These are phyloP conservation scores for Debaryomyces castellii DNA, from an alignment of 805 yeast genomes.

Conservation along the genomic window DNA sequence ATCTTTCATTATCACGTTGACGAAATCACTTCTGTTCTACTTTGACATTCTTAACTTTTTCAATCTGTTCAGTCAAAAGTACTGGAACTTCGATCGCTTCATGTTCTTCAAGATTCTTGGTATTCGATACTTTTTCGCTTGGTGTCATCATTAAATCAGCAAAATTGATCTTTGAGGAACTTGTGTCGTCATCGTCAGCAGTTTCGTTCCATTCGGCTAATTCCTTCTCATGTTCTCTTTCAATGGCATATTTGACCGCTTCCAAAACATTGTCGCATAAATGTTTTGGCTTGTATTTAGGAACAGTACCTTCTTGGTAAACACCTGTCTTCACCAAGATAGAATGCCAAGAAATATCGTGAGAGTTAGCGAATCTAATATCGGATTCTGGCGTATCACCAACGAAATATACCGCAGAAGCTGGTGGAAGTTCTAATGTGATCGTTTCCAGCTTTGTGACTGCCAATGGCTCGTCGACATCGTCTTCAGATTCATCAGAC, in stretches of 20 bases:
- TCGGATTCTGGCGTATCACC: slow-evolving; percentile 92
- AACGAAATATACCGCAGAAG: slow-evolving; percentile 82
- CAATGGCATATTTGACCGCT: slow-evolving; percentile 81
- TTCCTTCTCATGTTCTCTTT: slow-evolving; percentile 73
- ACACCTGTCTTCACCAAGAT: slow-evolving; percentile 87
- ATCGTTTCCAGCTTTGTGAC: slow-evolving; percentile 38
- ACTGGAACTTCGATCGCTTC: slow-evolving; percentile 59
- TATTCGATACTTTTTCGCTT: slow-evolving; percentile 22
- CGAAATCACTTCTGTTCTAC: slow-evolving; percentile 9
- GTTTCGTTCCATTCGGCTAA: slow-evolving; percentile 70
- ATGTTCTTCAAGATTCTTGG: slow-evolving; percentile 40
- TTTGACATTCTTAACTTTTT: slow-evolving; percentile 34
- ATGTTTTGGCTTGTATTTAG: slow-evolving; percentile 77
- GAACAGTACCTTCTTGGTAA: slow-evolving; percentile 75
- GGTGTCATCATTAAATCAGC: slow-evolving; percentile 48
- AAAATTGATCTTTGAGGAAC: slow-evolving; percentile 39
- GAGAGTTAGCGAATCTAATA: slow-evolving; percentile 83
- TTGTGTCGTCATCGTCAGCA: slow-evolving; percentile 30
- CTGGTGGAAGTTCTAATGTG: slow-evolving; percentile 69
- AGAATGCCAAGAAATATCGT: slow-evolving; percentile 82
- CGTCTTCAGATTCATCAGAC: slow-evolving; percentile 29
- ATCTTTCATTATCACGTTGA: not conserved
- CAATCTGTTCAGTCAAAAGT: slow-evolving; percentile 42
- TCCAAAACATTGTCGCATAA: slow-evolving; percentile 73
- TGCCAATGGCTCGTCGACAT: slow-evolving; percentile 40